Percentiles rank a stretch among this genome's conserved stretches.
Conservation (phyloP, 352 stramenopile genomes). For the Phytophthora brassicae region DNA sequence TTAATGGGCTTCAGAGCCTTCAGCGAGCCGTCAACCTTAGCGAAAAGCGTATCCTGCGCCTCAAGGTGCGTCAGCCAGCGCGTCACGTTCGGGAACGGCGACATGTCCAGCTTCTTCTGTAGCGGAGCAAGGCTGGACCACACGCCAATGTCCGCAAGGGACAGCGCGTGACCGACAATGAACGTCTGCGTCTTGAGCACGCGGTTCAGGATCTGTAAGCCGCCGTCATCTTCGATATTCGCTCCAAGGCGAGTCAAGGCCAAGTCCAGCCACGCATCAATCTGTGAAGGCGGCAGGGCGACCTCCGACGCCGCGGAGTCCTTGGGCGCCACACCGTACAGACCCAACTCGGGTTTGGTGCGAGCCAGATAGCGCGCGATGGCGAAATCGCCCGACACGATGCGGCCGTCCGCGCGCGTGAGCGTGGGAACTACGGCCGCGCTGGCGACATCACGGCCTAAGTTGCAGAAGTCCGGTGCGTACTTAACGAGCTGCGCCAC, state of each 20-base stretch:
- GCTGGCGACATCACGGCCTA: slow-evolving; percentile 38
- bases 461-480: slow-evolving; percentile 50
- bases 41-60: slow-evolving; percentile 58
- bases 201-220: slow-evolving; percentile 87
- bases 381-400: slow-evolving; percentile 83
- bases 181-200: slow-evolving; percentile 92
- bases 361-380: slow-evolving; percentile 72
- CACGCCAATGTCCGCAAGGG: slow-evolving; percentile 95
- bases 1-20: slow-evolving; percentile 49
- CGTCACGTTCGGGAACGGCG: slow-evolving; percentile 61
- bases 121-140: slow-evolving; percentile 76
- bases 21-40: slow-evolving; percentile 47
- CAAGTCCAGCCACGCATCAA: slow-evolving; percentile 96
- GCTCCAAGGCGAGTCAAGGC: slow-evolving; percentile 59
- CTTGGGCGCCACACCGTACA: slow-evolving; percentile 61
- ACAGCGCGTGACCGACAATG: slow-evolving; percentile 91
- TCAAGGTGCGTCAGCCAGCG: slow-evolving; percentile 77
- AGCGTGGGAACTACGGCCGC: slow-evolving; percentile 70
- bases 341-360: slow-evolving; percentile 38
- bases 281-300: slow-evolving; percentile 49
- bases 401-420: slow-evolving; percentile 43
- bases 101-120: slow-evolving; percentile 47
- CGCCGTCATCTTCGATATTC: slow-evolving; percentile 32
- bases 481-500: slow-evolving; percentile 65
- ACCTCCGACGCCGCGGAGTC: slow-evolving; percentile 42